Conservation (phyloP, 169 alveolate genomes). For the Plasmodium malariae region DNA sequence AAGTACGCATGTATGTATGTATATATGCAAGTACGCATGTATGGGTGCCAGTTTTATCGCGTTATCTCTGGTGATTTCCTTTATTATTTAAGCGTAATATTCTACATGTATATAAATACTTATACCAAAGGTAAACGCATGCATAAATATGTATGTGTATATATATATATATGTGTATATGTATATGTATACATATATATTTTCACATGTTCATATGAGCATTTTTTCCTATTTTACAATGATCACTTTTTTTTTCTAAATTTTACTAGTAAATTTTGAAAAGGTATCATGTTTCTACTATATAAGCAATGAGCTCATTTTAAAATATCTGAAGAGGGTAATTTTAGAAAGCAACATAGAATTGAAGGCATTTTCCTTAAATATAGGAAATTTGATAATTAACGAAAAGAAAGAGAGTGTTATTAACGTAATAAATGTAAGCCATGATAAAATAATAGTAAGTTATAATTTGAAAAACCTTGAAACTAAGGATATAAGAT, state of each 20-base stretch:
- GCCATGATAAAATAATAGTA: slow-evolving; percentile 24
- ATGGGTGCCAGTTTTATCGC: no score
- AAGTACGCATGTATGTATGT: background rate
- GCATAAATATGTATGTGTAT: background rate
- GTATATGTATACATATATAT: background rate
- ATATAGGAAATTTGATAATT: slow-evolving; percentile 44
- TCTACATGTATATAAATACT: no score
- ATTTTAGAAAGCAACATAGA: slow-evolving; percentile 48
- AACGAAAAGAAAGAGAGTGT: slow-evolving; percentile 43
- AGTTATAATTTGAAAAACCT: slow-evolving; percentile 18
- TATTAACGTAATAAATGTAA: slow-evolving; percentile 42
- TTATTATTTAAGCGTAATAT: no score
- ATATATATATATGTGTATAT: background rate
- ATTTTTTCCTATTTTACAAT: no score
- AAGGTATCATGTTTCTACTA: slow-evolving; percentile 38
- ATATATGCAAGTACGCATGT: background rate
- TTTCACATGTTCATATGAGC: background rate
- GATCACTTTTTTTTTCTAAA: background rate
- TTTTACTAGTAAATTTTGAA: slow-evolving; percentile 32
- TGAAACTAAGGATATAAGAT: slow-evolving; percentile 23
- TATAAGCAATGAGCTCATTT: slow-evolving; percentile 28
- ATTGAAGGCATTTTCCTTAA: slow-evolving; percentile 11
- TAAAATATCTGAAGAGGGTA: slow-evolving; percentile 54
- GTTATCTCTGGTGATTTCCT: no score
- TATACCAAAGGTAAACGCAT: no score